Evolutionary conservation across 495 filamentous ascomycete species (phyloP), one percentile per base, ranked within the genome.

Genomic region (Hyaloscypha hepaticicola): DNA sequence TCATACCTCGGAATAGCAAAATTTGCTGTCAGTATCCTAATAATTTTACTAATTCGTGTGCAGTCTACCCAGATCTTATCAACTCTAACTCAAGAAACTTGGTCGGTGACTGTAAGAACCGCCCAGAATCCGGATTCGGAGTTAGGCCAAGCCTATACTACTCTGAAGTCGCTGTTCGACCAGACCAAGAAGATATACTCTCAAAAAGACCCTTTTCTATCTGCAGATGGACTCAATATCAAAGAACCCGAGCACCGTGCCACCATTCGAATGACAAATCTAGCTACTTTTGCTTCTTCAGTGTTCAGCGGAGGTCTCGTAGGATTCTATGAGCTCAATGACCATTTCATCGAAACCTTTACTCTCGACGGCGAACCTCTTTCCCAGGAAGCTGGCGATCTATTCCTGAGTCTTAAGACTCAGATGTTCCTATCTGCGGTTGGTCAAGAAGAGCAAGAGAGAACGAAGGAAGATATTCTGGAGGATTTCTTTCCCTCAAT

Each of bases 371-470:
- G 89, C 19, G 83, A 83, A n/a, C 81, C 85, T 5, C 72, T 96
- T 34, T 78, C 91, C 21, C 89, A 90, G 58, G 87, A 85, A 55
- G 86, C 88, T 65, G 88, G 86, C 14, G 83, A 88, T 27, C 68
- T 97, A 27, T 90, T 90, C 66, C 78, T 97, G 21, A 88, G 92
- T 61, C 79, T 97, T 21, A 97, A 96, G 73, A 96, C 93, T 1
- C 91, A 96, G 64, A 86, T 88, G 11, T 90, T 93, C 66, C 88
- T 96, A 58, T 87, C 89, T 2, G 85, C 90, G 2, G 81, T 91
- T 69, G 71, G 77, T 21, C 74, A 78, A 51, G 79, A 82, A 49
- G 87, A 84, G 58, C 82, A 84, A 22, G 84, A 90, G 45, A 83
- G 82, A 22, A 80, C 84, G 2, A 84, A 83, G 53, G 86, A 88